Base-by-base conservation (phyloP, 352 stramenopile species). In the Pythium rhizo-oryzae region DNA sequence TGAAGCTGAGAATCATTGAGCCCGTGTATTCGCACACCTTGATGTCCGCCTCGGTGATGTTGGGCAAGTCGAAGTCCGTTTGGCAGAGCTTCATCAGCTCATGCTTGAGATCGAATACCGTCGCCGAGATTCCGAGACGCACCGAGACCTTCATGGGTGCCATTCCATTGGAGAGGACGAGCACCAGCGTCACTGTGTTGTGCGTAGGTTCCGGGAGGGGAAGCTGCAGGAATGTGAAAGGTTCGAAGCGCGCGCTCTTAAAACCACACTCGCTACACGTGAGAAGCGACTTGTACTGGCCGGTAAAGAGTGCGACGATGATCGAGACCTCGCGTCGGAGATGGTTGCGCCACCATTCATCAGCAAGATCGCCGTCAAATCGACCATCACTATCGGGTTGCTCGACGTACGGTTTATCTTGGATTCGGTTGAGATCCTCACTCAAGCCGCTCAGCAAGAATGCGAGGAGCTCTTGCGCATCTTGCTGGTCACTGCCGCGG, bases 261-360 rank as follows among this genome's bases (percentile, higher is more conserved):
- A 99, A 99, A 15, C 91, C 91, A 70, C 98, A 99, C 21, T 90
- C 83, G 59, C 89, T 94, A 73, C 98, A 99, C 35, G 91, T 98
- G 25, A 99, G 73, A 24, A 99, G 82, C 65, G 93, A 98, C 74
- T 99, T 99, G 83, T 99, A 99, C 81, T 99, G 98, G 0, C 98
- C 98, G 9, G 94, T 98, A 71, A 99, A 99, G 6, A 99, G 82
- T 21, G 97, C 97, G 18, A 99, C 97, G 55, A 99, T 97, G 60
- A 99, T 99, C 12, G 93, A 99, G 47, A 99, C 89, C 76, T 99
- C 97, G 33, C 98, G 84, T 47, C 97, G 90, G 25, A 99, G 82
- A 77, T 99, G 97, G 69, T 99, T 99, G 18, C 90, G 80, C 98
- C 98, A 99, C 97, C 98, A 99, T 74, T 99, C 98, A 62, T 99